Percentiles rank a stretch among this genome's conserved stretches.
These are phyloP conservation scores for Grigorovia yakushimaensis DNA, from an alignment of 805 yeast genomes.

Conservation along the genomic window DNA sequence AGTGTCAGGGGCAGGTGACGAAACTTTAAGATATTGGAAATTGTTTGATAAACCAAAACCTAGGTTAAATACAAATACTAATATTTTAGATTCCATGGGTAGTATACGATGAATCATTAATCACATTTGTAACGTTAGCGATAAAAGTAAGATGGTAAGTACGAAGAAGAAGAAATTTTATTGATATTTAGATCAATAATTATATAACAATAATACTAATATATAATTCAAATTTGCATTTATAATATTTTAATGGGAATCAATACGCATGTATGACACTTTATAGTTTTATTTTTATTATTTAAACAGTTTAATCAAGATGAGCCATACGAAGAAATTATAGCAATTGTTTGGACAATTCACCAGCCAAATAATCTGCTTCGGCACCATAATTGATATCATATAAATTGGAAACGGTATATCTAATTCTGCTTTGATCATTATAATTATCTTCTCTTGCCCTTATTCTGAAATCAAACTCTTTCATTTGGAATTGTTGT, in stretches of 20 bases:
- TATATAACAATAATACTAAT: too few relatives aligned
- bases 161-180: too few relatives aligned
- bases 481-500: conserved; percentile 49
- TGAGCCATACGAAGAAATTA: not conserved
- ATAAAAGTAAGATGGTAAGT: too few relatives aligned
- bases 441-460: conserved; percentile 81
- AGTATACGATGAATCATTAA: not conserved
- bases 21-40: conserved; percentile 91
- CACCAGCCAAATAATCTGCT: conserved; percentile 43
- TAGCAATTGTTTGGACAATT: conserved; percentile 17
- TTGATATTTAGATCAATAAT: too few relatives aligned
- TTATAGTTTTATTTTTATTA: too few relatives aligned
- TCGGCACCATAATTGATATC: conserved; percentile 50
- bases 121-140: too few relatives aligned
- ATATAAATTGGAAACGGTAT: conserved; percentile 48
- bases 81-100: conserved; percentile 47
- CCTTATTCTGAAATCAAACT: conserved; percentile 64
- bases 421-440: conserved; percentile 67
- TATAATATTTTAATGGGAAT: too few relatives aligned
- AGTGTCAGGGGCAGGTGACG: conserved; percentile 98
- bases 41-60: conserved; percentile 70
- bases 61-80: conserved; percentile 51
- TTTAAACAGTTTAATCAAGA: too few relatives aligned
- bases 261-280: too few relatives aligned
- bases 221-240: too few relatives aligned